A percentile compares a stretch with the other conserved stretches of the same genome.
These are phyloP conservation scores for Coniophora puteana DNA, from an alignment of 1,284 basidiomycete genomes.

Conservation along the genomic window DNA sequence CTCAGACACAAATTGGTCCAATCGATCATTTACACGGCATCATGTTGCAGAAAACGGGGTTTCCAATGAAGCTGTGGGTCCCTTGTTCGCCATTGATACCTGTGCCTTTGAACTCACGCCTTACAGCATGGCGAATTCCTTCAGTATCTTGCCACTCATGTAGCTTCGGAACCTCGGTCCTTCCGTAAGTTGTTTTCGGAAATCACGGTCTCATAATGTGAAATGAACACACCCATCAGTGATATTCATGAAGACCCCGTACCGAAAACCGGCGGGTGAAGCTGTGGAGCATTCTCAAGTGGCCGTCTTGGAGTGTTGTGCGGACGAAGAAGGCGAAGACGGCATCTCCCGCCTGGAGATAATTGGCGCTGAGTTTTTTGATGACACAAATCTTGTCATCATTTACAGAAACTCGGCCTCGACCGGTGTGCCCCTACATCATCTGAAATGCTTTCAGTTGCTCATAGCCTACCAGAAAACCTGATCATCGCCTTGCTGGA, in stretches of 20 bases:
- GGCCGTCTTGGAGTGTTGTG: conserved; percentile 48
- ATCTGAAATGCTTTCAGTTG: conserved; percentile 20
- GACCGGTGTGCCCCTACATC: conserved; percentile 15
- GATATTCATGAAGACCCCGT: conserved; percentile 47
- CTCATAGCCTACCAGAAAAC: conserved; percentile 33
- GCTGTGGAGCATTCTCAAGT: conserved; percentile 38
- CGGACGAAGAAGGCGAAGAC: conserved; percentile 34
- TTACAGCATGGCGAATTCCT: conserved; percentile 36
- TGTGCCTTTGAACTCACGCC: conserved; percentile 22
- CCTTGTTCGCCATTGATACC: conserved; percentile 21
- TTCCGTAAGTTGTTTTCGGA: conserved; percentile 27
- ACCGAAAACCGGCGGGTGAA: conserved; percentile 35
- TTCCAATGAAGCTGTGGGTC: conserved; percentile 45
- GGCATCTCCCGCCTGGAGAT: conserved; percentile 40
- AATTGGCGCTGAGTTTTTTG: conserved; percentile 71
- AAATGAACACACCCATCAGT: conserved; percentile 48
- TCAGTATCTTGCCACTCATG: conserved; percentile 44
- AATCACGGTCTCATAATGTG: too few species aligned
- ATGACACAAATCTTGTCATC: conserved; percentile 63
- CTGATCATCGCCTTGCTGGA: conserved; percentile 53
- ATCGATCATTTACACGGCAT: conserved; percentile 44
- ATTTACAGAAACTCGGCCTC: conserved; percentile 41
- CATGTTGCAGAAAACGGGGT: conserved; percentile 37
- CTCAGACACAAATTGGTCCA: conserved; percentile 19
- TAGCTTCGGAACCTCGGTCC: conserved; percentile 19